These are phyloP conservation scores for Tetrahymena thermophila DNA, from an alignment of 73 alveolate genomes.

Conservation along the genomic window DNA sequence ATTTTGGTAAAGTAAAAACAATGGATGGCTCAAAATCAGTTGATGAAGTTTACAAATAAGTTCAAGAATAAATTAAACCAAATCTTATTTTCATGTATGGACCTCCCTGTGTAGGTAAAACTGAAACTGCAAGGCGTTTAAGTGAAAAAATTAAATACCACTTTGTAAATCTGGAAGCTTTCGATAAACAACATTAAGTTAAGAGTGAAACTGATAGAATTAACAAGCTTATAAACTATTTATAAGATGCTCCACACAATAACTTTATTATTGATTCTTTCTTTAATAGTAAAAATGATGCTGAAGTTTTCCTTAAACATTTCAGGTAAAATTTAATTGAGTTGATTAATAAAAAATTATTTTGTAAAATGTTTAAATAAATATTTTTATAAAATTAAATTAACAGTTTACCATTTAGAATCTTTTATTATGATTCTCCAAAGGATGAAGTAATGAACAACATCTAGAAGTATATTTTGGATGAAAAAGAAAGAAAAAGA, in stretches of 20 bases:
- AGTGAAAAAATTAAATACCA: not conserved
- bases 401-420: not conserved
- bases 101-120: not conserved
- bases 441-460: not conserved
- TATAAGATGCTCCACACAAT: not conserved
- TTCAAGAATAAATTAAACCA: not conserved
- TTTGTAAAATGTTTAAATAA: too few species aligned
- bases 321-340: not conserved
- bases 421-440: not conserved
- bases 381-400: too few species aligned
- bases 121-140: not conserved
- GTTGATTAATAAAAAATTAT: too few species aligned
- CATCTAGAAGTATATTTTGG: not conserved
- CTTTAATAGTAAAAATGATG: not conserved
- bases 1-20: constrained; percentile 59
- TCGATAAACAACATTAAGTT: not conserved
- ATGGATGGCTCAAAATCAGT: constrained; percentile 75
- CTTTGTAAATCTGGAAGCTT: not conserved
- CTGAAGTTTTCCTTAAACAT: not conserved
- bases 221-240: not conserved
- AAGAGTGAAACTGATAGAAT: not conserved
- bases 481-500: not conserved
- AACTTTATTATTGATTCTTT: not conserved
- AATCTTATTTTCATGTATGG: not conserved
- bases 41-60: constrained; percentile 67